Evolutionary conservation across 106 monocot genomes (phyloP), one percentile per base, ranked within the genome.

Genomic region (Phalaenopsis aphrodite): DNA sequence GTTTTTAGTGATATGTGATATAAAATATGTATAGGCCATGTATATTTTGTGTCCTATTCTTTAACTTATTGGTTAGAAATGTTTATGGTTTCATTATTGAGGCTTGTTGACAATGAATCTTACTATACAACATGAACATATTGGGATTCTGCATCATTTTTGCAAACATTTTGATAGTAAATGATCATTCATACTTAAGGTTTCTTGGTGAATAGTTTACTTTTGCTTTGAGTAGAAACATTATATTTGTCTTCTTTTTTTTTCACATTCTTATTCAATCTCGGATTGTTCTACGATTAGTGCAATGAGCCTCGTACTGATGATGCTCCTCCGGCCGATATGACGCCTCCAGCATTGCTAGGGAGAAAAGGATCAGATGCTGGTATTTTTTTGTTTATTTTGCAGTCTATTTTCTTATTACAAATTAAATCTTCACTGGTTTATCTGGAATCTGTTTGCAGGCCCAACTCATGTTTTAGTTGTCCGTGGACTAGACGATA

Each of bases 401-500:
- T 11, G 52, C 24, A 14, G 4, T 75, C 2, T 82, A 18, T 75
- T 72, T 56, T 55, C 30, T 11, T 84, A 30, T 78, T 55, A 39
- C 11, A 37, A 78, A 81, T 55, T 66, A 75, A 23, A 42, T 37
- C 11, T 14, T 75, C 14, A 16, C 30, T 80, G 65, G 81, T 42
- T 72, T 77, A 57, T 55, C 9, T 5, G 23, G 67, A 65, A 23
- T 69, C 46, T 5, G 36, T 67, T 85, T 43, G 67, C 82, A 99
- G 99, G 99, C 67, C 95, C 99, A 56, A 95, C 91, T 72, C 95
- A 99, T 89, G 99, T 99, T 76, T 82, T 99, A 71, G 99, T 95
- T 79, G 90, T 99, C 36, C 99, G 99, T 67, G 99, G 99, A n/a
- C 82, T 99, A 78, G 99, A 95, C 91, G 95, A 99, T 86, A 99